These are phyloP conservation scores for Taxillus chinensis DNA, from an alignment of 164 flowering plant genomes.

Conservation along the genomic window DNA sequence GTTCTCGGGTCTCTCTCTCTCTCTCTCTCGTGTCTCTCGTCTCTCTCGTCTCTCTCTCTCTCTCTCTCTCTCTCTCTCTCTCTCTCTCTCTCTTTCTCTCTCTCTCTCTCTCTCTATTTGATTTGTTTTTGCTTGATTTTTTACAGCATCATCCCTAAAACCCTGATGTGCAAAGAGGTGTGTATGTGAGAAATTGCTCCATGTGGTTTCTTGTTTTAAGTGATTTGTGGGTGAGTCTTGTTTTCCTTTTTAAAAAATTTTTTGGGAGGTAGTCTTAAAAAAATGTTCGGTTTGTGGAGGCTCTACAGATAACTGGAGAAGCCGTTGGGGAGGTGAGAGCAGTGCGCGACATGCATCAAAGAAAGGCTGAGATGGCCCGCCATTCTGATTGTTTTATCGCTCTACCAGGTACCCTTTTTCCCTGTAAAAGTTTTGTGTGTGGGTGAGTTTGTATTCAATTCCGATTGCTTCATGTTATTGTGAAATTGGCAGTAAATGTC, in stretches of 20 bases:
- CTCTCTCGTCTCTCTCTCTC: background rate
- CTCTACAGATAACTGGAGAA: conserved; percentile 27
- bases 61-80: background rate
- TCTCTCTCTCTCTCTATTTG: background rate
- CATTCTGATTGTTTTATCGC: conserved; percentile 36
- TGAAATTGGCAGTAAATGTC: too few relatives aligned
- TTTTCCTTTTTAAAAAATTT: too few relatives aligned
- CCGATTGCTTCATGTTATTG: too few relatives aligned
- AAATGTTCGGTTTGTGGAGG: background rate
- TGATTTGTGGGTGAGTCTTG: too few relatives aligned
- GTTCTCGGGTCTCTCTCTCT: conserved; percentile 26
- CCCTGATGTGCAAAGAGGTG: conserved; percentile 35
- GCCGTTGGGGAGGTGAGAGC: conserved; percentile 28
- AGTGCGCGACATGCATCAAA: conserved; percentile 34
- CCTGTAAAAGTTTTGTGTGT: too few relatives aligned
- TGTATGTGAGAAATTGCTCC: background rate
- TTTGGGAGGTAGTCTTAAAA: too few relatives aligned
- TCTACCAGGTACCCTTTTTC: conserved; percentile 19
- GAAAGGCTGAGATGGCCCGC: conserved; percentile 36
- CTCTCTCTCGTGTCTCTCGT: background rate
- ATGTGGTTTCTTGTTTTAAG: background rate
- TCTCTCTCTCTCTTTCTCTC: background rate
- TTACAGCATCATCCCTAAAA: conserved; percentile 30
- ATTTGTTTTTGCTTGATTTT: background rate
- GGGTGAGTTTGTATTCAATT: too few relatives aligned